phyloP scores from a whole-genome alignment of 1,139 yeast genomes.

The Kodamaea anthophila region DNA sequence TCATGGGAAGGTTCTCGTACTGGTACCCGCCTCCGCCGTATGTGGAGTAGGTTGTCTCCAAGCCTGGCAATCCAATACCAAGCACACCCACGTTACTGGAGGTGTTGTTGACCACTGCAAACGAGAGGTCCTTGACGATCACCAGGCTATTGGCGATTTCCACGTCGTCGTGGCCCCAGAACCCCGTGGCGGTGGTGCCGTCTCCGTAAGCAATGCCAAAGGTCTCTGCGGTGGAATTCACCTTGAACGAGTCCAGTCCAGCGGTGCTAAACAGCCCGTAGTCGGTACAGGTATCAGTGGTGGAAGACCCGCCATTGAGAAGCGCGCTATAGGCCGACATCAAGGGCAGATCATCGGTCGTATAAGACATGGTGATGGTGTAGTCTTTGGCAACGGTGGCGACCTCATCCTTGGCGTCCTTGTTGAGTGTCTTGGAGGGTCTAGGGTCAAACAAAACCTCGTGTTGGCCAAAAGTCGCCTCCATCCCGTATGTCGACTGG shows the following conservation, averaged over 20 bases:
- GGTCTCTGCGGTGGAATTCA: constrained; percentile 26
- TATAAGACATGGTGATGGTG: constrained; percentile 5
- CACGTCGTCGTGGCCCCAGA: constrained; percentile 47
- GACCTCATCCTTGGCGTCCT: constrained; percentile 1
- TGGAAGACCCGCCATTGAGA: constrained; percentile 1
- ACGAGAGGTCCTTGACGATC: constrained; percentile 39
- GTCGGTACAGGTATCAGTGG: constrained; percentile 25
- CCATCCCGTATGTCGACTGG: neutral
- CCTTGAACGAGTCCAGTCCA: constrained; percentile 25
- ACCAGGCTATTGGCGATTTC: constrained; percentile 30
- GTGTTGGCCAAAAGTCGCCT: neutral
- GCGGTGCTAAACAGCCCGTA: constrained; percentile 37
- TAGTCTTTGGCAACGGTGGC: constrained; percentile 1
- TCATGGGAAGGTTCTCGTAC: constrained; percentile 54
- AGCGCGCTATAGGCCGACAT: constrained; percentile 4
- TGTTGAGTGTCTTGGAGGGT: neutral
- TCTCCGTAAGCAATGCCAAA: constrained; percentile 59
- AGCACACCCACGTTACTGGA: constrained; percentile 42
- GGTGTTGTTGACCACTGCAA: constrained; percentile 45
- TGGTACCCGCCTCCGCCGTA: constrained; percentile 13
- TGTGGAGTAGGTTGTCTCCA: constrained; percentile 32
- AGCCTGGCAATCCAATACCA: constrained; percentile 51
- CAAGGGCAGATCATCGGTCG: constrained; percentile 2
- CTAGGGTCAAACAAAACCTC: constrained; percentile 1
- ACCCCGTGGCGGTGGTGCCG: constrained; percentile 52